phyloP scores from a whole-genome alignment of 164 flowering plant species.

The Paratinospora sagittata region DNA sequence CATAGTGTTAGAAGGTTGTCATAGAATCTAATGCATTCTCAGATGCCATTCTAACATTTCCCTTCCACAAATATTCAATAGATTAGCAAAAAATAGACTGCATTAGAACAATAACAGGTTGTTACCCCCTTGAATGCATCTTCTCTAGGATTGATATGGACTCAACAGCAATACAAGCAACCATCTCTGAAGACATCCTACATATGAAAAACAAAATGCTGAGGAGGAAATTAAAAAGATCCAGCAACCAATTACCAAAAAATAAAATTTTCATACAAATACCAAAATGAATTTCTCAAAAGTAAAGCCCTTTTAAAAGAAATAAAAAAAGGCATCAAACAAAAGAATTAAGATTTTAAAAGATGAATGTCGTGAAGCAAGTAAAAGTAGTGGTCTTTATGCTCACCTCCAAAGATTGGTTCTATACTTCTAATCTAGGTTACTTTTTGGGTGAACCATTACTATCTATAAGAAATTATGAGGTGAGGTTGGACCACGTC shows the following conservation, averaged over 20 bases:
- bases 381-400: neutral
- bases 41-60: neutral
- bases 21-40: no score
- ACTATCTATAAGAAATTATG: neutral
- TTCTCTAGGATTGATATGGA: slow-evolving; percentile 79
- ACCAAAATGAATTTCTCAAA: no score
- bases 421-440: neutral
- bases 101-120: neutral
- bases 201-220: slow-evolving; percentile 3
- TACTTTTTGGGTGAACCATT: neutral
- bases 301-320: neutral
- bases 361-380: neutral
- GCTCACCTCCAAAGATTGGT: neutral
- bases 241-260: no score
- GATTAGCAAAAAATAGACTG: no score
- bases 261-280: no score
- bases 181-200: slow-evolving; percentile 87
- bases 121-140: slow-evolving; percentile 79
- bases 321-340: neutral
- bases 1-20: slow-evolving; percentile 1
- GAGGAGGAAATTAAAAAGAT: no score
- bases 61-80: no score
- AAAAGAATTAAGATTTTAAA: neutral
- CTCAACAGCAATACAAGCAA: slow-evolving; percentile 83
- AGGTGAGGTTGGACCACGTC: neutral